Evolutionary conservation across 768 basidiomycete species (phyloP), one percentile per base, ranked within the genome.

Genomic region (Podaxis rugospora): DNA sequence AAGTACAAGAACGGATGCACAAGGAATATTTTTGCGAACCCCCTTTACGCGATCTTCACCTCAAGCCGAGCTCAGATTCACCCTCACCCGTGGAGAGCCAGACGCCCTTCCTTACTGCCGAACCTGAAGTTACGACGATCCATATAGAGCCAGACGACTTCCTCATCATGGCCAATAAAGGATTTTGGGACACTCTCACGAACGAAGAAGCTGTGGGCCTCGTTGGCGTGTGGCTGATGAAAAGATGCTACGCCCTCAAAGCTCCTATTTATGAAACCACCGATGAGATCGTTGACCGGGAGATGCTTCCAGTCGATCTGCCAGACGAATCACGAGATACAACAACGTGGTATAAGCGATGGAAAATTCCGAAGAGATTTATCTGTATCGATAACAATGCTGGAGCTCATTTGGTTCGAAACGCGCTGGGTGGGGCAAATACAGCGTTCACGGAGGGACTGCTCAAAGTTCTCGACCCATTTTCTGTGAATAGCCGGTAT

Each of bases 181-280:
- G 83, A 5, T 69, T 87, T 6, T 84, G 79, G 76, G 80, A 86
- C 47, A 75, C 75, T 51, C 71, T 87, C 57, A 78, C 79, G 27
- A 81, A 78, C 68, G 78, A 82, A 62, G 84, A 86, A 65, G 80
- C 77, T 2, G 81, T 85, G 42, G 81, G 80, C 0, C 74, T 85
- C 18, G 78, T 84, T 18, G 84, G 81, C 5, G 66, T 72, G 27
- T 82, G 81, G 76, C 67, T 81, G 21, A 68, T 78, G 51, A 52
- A 54, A 42, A 39, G n/a, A 65, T 67, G 59, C 5, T 53, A 46
- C 21, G 23, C 9, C 21, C 35, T 44, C 32, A 25, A 27, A 2
- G 37, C 23, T 37, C 11, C 23, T 18, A 37, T 44, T 16, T 11
- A 37, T 11, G 9, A 56, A 52, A 50, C 44, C 54, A 46, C 36